Conservation (phyloP, 2,329 filamentous ascomycete genomes). For the Pseudocercospora fuligena region DNA sequence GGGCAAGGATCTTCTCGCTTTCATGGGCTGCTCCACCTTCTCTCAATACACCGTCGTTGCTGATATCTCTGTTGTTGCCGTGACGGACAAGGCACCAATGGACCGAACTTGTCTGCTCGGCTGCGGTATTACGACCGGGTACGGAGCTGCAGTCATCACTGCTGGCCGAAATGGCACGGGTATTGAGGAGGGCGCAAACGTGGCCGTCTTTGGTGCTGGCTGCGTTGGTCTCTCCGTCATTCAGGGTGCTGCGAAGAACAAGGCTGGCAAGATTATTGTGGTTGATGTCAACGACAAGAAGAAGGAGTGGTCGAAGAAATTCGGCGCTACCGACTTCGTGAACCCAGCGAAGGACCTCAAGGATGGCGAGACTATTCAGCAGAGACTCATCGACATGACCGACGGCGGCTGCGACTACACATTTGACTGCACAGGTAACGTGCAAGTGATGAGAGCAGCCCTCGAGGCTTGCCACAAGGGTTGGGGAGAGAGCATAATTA, state of each 20-base stretch:
- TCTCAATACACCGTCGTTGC: constrained; percentile 98
- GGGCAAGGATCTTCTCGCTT: constrained; percentile 93
- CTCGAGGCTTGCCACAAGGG: constrained; percentile 99
- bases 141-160: constrained; percentile 92
- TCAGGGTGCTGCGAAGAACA: constrained; percentile 87
- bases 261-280: constrained; percentile 76
- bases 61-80: constrained; percentile 95
- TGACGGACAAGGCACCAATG: constrained; percentile 88
- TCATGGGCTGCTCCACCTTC: constrained; percentile 99
- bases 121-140: constrained; percentile 98
- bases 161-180: constrained; percentile 61
- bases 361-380: constrained; percentile 77
- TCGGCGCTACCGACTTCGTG: constrained; percentile 95
- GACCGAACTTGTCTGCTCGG: constrained; percentile 95
- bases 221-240: constrained; percentile 96
- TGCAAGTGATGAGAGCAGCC: constrained; percentile 91
- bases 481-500: constrained; percentile 97
- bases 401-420: constrained; percentile 98
- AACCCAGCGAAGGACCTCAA: constrained; percentile 75
- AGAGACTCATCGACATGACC: constrained; percentile 95
- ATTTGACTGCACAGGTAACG: constrained; percentile 98
- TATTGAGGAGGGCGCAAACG: constrained; percentile 84
- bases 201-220: constrained; percentile 92
- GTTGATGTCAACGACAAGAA: constrained; percentile 85
- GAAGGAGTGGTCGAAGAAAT: constrained; percentile 91